phyloP scores from a whole-genome alignment of 2,329 filamentous ascomycete genomes.

The Colletotrichum tofieldiae region DNA sequence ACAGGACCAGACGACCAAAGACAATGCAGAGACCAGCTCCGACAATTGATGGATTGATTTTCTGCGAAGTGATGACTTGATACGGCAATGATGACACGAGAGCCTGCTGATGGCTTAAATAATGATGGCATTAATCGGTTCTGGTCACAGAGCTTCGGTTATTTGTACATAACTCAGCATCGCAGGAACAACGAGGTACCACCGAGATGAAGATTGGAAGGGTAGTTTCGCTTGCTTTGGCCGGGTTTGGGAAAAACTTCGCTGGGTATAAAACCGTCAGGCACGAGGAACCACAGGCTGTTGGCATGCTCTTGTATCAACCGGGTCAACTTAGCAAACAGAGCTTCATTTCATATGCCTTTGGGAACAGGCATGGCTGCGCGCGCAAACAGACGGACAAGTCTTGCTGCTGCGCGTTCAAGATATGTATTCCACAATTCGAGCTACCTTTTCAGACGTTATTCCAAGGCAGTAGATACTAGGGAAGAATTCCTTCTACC shows the following conservation, averaged over 20 bases:
- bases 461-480: constrained; percentile 93
- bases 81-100: not conserved
- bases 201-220: not conserved
- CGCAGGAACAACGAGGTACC: not conserved
- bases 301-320: not conserved
- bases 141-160: not conserved
- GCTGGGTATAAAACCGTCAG: not conserved
- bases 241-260: not conserved
- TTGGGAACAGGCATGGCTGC: too few relatives aligned
- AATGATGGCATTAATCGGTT: not conserved
- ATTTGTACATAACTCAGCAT: not conserved
- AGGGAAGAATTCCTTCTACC: constrained; percentile 76
- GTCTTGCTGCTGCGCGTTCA: not conserved
- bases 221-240: not conserved
- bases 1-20: not conserved
- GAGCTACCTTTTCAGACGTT: constrained; percentile 84
- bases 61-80: not conserved
- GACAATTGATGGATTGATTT: not conserved
- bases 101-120: too few relatives aligned
- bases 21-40: not conserved
- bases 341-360: not conserved
- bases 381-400: not conserved
- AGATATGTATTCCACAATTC: constrained; percentile 81
- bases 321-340: not conserved
- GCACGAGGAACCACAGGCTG: too few relatives aligned